Conservation (phyloP, 164 flowering plant species). For the Macadamia integrifolia region DNA sequence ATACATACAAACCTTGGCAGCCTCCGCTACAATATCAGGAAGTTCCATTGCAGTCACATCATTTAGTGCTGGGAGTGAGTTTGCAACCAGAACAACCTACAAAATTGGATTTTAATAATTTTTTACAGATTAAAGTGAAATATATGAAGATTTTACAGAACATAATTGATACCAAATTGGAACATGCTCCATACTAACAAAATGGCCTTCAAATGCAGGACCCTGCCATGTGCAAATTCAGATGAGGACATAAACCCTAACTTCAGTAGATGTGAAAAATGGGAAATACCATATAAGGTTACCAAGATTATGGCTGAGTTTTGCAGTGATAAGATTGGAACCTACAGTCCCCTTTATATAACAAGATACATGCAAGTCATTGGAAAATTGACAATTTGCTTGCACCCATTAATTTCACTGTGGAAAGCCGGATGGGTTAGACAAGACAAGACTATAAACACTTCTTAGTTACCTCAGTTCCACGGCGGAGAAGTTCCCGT, state of each 20-base stretch:
- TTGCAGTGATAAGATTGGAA: background rate
- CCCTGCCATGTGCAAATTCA: background rate
- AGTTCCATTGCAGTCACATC: constrained; percentile 97
- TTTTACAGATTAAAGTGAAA: background rate
- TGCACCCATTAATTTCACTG: background rate
- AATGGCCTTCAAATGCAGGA: too few relatives aligned
- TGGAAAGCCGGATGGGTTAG: background rate
- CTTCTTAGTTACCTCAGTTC: constrained; percentile 66
- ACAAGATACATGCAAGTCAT: background rate
- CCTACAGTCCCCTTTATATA: background rate
- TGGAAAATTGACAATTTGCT: background rate
- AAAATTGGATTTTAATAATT: constrained; percentile 1
- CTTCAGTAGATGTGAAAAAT: background rate
- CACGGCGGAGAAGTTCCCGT: constrained; percentile 89
- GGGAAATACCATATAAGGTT: background rate
- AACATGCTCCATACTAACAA: background rate
- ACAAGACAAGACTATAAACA: too few relatives aligned
- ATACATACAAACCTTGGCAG: constrained; percentile 74
- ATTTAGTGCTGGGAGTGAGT: constrained; percentile 93
- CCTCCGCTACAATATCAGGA: constrained; percentile 97
- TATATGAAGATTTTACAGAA: background rate
- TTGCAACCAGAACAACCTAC: constrained; percentile 96
- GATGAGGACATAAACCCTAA: background rate
- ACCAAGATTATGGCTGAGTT: background rate
- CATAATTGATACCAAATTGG: background rate